A percentile compares a stretch with the other conserved stretches of the same genome.
Evolutionary conservation across 192 early-diverging fungal genomes (phyloP).

Genomic region (Coemansia sp.): DNA sequence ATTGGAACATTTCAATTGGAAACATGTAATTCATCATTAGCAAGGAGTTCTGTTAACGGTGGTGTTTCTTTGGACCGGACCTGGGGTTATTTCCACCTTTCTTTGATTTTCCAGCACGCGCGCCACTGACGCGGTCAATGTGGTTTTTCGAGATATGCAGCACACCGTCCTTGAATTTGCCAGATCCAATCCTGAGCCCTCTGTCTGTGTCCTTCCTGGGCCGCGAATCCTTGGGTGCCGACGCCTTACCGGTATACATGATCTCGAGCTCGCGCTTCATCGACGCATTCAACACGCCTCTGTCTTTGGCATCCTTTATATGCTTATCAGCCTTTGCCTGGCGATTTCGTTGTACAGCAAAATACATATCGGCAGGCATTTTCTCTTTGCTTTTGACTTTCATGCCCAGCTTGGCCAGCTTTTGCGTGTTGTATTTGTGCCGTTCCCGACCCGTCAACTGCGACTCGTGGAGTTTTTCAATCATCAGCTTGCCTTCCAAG

Average conservation of each 20-base stretch:
- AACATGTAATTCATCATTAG: no score
- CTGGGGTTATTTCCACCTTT: not conserved
- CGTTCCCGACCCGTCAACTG: conserved; percentile 45
- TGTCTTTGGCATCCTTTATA: conserved; percentile 40
- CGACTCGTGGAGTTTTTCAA: conserved; percentile 47
- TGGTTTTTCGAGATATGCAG: conserved; percentile 41
- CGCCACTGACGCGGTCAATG: conserved; percentile 38
- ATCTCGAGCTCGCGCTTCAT: conserved; percentile 39
- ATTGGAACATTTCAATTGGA: not conserved
- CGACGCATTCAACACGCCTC: conserved; percentile 31
- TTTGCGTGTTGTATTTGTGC: conserved; percentile 39
- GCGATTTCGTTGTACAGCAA: conserved; percentile 18
- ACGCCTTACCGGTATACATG: conserved; percentile 25
- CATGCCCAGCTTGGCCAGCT: conserved; percentile 42
- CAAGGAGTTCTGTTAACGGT: not conserved
- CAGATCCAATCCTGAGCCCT: conserved; percentile 26
- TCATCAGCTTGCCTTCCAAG: conserved; percentile 37
- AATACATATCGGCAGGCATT: conserved; percentile 35
- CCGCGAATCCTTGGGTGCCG: not conserved
- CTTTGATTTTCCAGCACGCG: not conserved
- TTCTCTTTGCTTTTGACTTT: conserved; percentile 40
- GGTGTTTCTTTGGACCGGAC: not conserved
- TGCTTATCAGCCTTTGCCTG: conserved; percentile 13
- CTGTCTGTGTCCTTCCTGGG: conserved; percentile 11
- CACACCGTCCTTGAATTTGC: conserved; percentile 41